Percentiles rank a stretch among this genome's conserved stretches.
Evolutionary conservation across 2,329 filamentous ascomycete species (phyloP).

Genomic region (Gnomoniopsis smithogilvyi): DNA sequence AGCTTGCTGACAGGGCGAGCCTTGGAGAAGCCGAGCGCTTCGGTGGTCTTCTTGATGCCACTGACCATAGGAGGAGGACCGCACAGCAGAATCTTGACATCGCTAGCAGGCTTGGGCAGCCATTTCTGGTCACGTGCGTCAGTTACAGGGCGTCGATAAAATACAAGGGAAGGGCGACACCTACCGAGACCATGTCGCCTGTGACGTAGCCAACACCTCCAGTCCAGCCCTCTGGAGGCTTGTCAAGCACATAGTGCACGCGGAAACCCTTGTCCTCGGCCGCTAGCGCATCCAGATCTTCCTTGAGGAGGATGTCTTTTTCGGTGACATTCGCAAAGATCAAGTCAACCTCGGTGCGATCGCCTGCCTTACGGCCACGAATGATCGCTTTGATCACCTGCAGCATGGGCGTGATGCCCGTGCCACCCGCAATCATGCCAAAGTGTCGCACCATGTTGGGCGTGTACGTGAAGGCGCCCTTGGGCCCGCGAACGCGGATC

Average conservation of each 20-base stretch:
- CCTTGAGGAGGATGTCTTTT: conserved; percentile 89
- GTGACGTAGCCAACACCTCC: conserved; percentile 96
- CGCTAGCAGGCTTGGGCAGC: conserved; percentile 76
- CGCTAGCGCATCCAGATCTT: conserved; percentile 80
- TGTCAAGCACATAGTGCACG: conserved; percentile 94
- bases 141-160: background rate
- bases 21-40: conserved; percentile 87
- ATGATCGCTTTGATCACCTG: conserved; percentile 92
- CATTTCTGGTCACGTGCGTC: conserved; percentile 52
- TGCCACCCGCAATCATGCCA: conserved; percentile 97
- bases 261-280: conserved; percentile 77
- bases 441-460: conserved; percentile 96
- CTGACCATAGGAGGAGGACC: conserved; percentile 96
- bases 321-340: conserved; percentile 96
- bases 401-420: conserved; percentile 97
- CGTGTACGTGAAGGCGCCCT: conserved; percentile 96
- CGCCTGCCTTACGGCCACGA: conserved; percentile 72
- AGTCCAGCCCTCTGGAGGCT: conserved; percentile 86
- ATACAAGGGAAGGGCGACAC: conserved; percentile 15
- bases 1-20: conserved; percentile 95
- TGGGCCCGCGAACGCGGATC: conserved; percentile 90
- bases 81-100: conserved; percentile 93
- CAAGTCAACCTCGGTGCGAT: conserved; percentile 85
- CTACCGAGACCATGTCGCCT: conserved; percentile 81
- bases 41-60: conserved; percentile 94